Evolutionary conservation across 768 basidiomycete species (phyloP), one percentile per base, ranked within the genome.

Genomic region (Leucocoprinus leucothites): DNA sequence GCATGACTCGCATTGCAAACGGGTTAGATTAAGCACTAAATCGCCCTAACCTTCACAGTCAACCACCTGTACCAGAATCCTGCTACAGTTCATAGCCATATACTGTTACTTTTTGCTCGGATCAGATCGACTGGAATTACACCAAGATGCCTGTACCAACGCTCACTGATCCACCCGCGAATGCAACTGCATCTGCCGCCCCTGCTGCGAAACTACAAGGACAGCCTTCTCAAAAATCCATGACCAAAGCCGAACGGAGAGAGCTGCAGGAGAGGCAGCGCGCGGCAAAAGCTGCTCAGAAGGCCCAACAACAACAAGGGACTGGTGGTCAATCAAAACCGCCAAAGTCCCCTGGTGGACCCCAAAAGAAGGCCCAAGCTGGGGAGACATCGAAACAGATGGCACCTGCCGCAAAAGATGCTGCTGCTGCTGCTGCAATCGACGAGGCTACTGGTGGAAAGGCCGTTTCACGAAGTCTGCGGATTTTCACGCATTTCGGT

Each of bases 401-500:
- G 36, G 52, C 62, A 18, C 60, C 56, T 5, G 47, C 61, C 5
- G 63, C 64, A 1, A 74, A 70, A 58, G 73, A 75, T 5, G 31
- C 31, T 44, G 60, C 46, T 8, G 46, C 60, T 8, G 46, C 60
- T 34, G 60, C 65, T 53, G 59, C 63, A 24, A 55, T 56, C 11
- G 75, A 70, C 44, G 68, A 71, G 52, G 61, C 58, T 38, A 53
- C 72, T 57, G 76, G 76, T 16, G 72, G 72, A 18, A 66, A 68
- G 53, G 66, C 70, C 14, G 72, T 77, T 49, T 80, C 82, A 26
- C 84, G 83, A 50, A 85, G 87, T n/a, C 67, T 91, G 48, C 82
- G 85, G 47, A 93, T 93, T 62, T 93, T 93, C 67, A 85, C 89
- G 41, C 92, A 93, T 69, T 94, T 94, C 69, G 89, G 87, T 36